phyloP scores from a whole-genome alignment of 2,329 filamentous ascomycete genomes.

The Fusarium heterosporum region DNA sequence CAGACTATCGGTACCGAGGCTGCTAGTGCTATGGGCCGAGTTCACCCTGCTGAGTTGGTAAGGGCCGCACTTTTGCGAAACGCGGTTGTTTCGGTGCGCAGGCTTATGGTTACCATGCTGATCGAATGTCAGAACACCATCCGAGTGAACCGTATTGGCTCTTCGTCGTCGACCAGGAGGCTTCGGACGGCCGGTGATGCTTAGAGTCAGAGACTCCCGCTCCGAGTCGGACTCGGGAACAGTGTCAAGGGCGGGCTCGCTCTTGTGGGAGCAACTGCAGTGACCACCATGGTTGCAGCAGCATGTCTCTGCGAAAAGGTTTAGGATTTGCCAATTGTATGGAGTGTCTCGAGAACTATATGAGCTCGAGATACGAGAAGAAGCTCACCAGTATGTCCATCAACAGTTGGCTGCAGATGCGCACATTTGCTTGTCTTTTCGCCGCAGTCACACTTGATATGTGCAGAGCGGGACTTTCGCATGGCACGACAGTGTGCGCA shows the following conservation, averaged over 20 bases:
- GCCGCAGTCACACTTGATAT: slow-evolving; percentile 96
- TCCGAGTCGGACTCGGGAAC: slow-evolving; percentile 74
- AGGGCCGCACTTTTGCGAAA: slow-evolving; percentile 71
- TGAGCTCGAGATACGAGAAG: slow-evolving; percentile 22
- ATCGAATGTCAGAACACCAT: slow-evolving; percentile 69
- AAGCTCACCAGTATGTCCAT: slow-evolving; percentile 69
- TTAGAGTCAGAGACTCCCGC: slow-evolving; percentile 52
- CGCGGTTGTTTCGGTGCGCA: slow-evolving; percentile 69
- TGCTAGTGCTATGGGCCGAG: slow-evolving; percentile 65
- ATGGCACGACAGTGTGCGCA: slow-evolving; percentile 95
- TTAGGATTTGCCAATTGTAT: slow-evolving; percentile 32
- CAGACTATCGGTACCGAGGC: slow-evolving; percentile 58
- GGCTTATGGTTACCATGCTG: slow-evolving; percentile 74
- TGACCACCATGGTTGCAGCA: slow-evolving; percentile 77
- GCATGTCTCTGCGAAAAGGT: slow-evolving; percentile 66
- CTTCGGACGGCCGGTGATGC: slow-evolving; percentile 54
- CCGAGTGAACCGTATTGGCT: slow-evolving; percentile 72
- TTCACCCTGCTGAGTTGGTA: slow-evolving; percentile 71
- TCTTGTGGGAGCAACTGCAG: slow-evolving; percentile 74
- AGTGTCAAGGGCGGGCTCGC: slow-evolving; percentile 69
- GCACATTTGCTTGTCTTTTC: slow-evolving; percentile 84
- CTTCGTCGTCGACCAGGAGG: slow-evolving; percentile 62
- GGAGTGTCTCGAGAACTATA: slow-evolving; percentile 10
- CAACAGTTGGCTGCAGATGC: slow-evolving; percentile 67
- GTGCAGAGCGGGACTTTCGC: slow-evolving; percentile 94